phyloP scores from a whole-genome alignment of 768 basidiomycete species.

The Lentinula sp. region DNA sequence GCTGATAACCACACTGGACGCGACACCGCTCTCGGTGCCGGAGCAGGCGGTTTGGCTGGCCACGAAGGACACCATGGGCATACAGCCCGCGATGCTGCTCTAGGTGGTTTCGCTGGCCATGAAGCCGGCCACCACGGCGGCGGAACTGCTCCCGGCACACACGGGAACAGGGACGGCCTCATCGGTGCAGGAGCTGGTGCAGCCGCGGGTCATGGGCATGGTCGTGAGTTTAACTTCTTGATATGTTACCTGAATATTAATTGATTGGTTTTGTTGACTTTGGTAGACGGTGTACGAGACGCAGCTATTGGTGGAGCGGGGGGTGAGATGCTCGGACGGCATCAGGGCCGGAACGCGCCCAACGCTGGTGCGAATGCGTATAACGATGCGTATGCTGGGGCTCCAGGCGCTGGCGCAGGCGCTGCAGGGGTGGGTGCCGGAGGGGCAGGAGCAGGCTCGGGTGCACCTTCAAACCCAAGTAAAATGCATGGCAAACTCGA shows the following conservation, averaged over 20 bases:
- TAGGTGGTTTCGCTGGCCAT: not conserved
- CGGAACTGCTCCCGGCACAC: not conserved
- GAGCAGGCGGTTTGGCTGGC: not conserved
- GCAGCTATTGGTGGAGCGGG: not conserved
- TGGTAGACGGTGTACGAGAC: not conserved
- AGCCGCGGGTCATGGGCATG: not conserved
- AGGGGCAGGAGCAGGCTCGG: not conserved
- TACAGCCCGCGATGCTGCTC: not conserved
- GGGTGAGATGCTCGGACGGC: not conserved
- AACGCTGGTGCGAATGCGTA: not conserved
- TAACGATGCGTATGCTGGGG: not conserved
- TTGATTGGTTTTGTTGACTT: not conserved
- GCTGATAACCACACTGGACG: not conserved
- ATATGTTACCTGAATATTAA: too few relatives aligned
- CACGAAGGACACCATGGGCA: not conserved
- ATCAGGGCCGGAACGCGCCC: not conserved
- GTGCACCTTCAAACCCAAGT: not conserved
- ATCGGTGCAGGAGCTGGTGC: not conserved
- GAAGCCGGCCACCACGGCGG: not conserved
- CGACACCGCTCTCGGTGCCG: not conserved
- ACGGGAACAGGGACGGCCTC: not conserved
- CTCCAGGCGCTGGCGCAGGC: not conserved
- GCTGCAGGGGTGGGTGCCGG: not conserved
- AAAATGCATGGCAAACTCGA: not conserved
- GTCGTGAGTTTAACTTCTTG: not conserved